Conservation (phyloP, 768 basidiomycete genomes). For the Leccinum obscurum region DNA sequence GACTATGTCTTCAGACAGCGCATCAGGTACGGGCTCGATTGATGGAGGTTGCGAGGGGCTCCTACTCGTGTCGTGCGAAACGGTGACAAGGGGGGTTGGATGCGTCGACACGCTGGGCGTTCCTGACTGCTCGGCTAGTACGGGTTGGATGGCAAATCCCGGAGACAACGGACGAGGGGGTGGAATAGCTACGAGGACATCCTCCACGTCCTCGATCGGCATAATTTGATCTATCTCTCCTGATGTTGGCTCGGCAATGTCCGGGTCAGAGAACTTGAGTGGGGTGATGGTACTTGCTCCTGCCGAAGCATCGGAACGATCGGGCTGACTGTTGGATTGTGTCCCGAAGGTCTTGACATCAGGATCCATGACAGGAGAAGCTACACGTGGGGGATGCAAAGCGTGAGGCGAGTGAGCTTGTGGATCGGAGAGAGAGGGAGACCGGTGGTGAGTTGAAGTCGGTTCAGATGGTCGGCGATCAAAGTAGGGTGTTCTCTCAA, state of each 20-base stretch:
- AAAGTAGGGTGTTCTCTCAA: not conserved
- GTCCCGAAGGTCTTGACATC: slow-evolving; percentile 4
- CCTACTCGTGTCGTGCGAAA: slow-evolving; percentile 6
- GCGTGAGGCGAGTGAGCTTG: slow-evolving; percentile 1
- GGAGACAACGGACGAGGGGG: slow-evolving; percentile 4
- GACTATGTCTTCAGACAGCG: not conserved
- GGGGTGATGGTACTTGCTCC: not conserved
- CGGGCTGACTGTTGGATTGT: not conserved
- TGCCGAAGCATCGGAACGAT: not conserved
- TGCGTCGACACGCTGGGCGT: not conserved
- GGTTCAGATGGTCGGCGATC: not conserved
- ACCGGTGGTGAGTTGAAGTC: not conserved
- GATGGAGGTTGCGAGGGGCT: slow-evolving; percentile 20
- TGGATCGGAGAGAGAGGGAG: slow-evolving; percentile 1
- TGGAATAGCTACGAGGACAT: slow-evolving; percentile 2
- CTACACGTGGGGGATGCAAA: not conserved
- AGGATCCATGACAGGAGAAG: slow-evolving; percentile 10
- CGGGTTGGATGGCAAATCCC: slow-evolving; percentile 1
- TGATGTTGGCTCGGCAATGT: not conserved
- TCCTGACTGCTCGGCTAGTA: slow-evolving; percentile 1
- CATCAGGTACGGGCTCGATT: not conserved
- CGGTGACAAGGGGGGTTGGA: slow-evolving; percentile 1
- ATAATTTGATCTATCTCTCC: not conserved
- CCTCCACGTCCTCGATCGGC: not conserved
- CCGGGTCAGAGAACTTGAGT: slow-evolving; percentile 1